These are phyloP conservation scores for Penicillium concentricum DNA, from an alignment of 2,329 filamentous ascomycete genomes.

Conservation along the genomic window DNA sequence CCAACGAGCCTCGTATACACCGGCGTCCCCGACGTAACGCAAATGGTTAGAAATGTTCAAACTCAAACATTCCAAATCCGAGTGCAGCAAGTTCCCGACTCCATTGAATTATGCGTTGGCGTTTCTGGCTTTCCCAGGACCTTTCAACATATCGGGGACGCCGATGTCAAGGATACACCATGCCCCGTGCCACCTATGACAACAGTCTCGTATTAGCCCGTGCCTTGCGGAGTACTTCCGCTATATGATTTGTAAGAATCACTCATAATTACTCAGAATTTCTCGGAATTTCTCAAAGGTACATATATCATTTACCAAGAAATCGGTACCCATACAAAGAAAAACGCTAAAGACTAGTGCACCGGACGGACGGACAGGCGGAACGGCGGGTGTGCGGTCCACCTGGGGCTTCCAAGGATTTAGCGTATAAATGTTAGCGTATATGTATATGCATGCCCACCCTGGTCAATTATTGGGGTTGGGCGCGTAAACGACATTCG, in stretches of 20 bases:
- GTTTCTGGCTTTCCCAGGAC: not conserved
- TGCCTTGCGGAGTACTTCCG: not conserved
- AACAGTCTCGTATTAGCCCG: not conserved
- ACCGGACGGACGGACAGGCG: not conserved
- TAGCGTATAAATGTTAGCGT: not conserved
- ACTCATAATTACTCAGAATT: not conserved
- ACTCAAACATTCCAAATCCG: not conserved
- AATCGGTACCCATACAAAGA: not conserved
- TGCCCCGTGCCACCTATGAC: not conserved
- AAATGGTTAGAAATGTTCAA: not conserved
- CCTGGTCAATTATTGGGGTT: not conserved
- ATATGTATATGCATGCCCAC: not conserved
- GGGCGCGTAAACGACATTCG: not conserved
- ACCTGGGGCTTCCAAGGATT: not conserved
- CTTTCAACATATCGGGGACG: not conserved
- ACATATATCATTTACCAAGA: not conserved
- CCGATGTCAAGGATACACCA: not conserved
- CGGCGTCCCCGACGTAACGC: constrained; percentile 2
- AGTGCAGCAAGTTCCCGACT: not conserved
- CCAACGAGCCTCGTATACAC: not conserved
- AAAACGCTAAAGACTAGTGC: not conserved
- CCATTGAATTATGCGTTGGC: not conserved
- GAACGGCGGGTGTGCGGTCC: constrained; percentile 3
- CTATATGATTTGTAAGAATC: not conserved
- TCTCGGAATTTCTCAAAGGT: not conserved